Base-by-base conservation (phyloP, 495 filamentous ascomycete species). In the Durotheca rogersii region DNA sequence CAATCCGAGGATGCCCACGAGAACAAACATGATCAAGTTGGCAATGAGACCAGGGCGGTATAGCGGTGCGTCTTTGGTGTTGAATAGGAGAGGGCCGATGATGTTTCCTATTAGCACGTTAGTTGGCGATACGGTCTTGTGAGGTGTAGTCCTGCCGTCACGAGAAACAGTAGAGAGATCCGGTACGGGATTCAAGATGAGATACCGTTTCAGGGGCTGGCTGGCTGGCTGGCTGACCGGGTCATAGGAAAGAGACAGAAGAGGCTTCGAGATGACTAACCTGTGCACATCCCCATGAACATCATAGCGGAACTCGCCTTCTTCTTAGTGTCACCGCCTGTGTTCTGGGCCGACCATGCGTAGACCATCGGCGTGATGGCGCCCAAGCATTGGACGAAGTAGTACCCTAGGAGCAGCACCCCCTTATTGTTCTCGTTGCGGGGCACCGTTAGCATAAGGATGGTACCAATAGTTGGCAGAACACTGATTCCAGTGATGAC, bases 301-400 rank as follows among this genome's bases (percentile, higher is more conserved):
- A 85, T 66, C 32, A 84, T 75, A 42, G 69, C 80, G 0, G 82
- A 83, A 0, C 77, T 83, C 18, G 81, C 75, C 52, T 85, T 85
- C 56, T 83, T 80, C 64, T 86, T 86, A 11, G 82, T 84, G 51
- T 86, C 82, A 0, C 82, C 82, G 1, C 74, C 83, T 0, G 82
- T 86, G 57, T 86, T 86, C 53, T 75, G 81, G 0, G 79, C 81
- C 10, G 77, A 79, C 83, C 83, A 86, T 0, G 80, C 76, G 60
- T 83, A 85, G 30, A 86, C 79, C 58, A 86, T 67, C 3, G 83
- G 82, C 6, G 80, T 78, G 65, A 68, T 55, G 6, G 44, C 60
- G 1, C 56, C 71, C 58, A 68, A 64, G 58, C 69, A 65, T 4
- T 68, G 70, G 19, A 72, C 69, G 7, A 72, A 51, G 30, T 73